Evolutionary conservation across 2,329 filamentous ascomycete genomes (phyloP), one percentile per base, ranked within the genome.

Genomic region (Talaromyces sp.): DNA sequence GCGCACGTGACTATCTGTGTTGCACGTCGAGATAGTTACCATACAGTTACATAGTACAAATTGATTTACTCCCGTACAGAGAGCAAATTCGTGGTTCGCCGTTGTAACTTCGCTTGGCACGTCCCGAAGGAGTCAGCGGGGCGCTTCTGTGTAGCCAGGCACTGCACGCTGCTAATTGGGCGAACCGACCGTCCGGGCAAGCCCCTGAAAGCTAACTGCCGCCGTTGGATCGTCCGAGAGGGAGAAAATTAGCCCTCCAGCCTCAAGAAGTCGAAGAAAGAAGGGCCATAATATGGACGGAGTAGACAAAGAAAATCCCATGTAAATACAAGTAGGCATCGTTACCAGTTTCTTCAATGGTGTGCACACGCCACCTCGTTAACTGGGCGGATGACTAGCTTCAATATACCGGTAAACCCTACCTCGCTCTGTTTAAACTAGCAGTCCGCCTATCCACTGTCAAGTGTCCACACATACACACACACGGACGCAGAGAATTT

Each of bases 121-220:
- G 25, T 21, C 4, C 59, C 21, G 50, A 16, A 40, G 35, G 21
- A 40, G 35, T 5, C 9, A 35, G 52, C 25, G 48, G 42, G 33
- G 16, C 39, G 5, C 37, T 35, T 35, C 3, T 28, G 55, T n/a
- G 16, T 50, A 57, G 57, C 57, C 62, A 63, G 62, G 62, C 23
- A 63, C 62, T 60, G 1, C 5, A 11, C 14, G 2, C 5, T 2
- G 23, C 6, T 50, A 23, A 57, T 60, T 63, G 62, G 62, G 25
- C 18, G 12, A 39, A 25, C 16, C n/a, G 11, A 6, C 14, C 7
- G 37, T 46, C 35, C 31, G 48, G 31, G 37, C 61, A 42, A 16
- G 14, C 61, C 21, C 60, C 37, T 62, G 50, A 55, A 48, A 57
- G 25, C 9, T 57, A 46, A 28, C 18, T 37, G n/a, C 40, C 25